Evolutionary conservation across 2,329 filamentous ascomycete genomes (phyloP), one percentile per base, ranked within the genome.

Genomic region (Thelonectria rubi): DNA sequence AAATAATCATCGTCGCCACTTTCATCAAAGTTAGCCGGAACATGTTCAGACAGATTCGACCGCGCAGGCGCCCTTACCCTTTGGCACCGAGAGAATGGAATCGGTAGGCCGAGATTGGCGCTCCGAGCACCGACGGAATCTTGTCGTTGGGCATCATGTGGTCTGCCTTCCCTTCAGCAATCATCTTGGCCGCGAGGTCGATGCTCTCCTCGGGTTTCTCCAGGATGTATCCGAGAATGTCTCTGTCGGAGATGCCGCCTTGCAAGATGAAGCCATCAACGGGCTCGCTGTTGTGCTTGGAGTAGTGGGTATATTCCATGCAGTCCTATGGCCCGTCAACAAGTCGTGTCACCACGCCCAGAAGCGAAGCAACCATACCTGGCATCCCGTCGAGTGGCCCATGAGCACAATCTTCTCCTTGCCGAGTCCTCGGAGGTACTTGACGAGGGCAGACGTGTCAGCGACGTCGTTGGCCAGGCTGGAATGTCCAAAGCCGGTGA

Each of bases 1-100:
- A 97, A 97, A 72, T 91, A 92, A 74, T 97, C 94, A 74, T 97
- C 94, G 60, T 91, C 90, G 10, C 89, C 91, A 5, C 87, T 86
- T 42, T 6, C 8, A 32, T 5, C 45, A 21, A n/a, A n/a, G 26
- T 57, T 18, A 53, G 48, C 11, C 32, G 26, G 6, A 5, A 3
- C 20, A 24, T 42, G 6, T 5, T 2, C 15, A 37, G 12, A 18
- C 11, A 21, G 76, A 21, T 30, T 42, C 20, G 10, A n/a, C 32
- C 7, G 3, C 17, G 11, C 26, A 21, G n/a, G 21, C 3, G 14
- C 34, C 10, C 83, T 65, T 74, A 87, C 85, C 84, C 83, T 51
- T 77, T 77, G 21, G 78, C 78, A 26, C 76, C 73, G 5, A 88
- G 75, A 26, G 85, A 83, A 54, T 81, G 77, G 75, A 84, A 82